These are phyloP conservation scores for Lenzites betulinus DNA, from an alignment of 768 basidiomycete species.

Conservation along the genomic window DNA sequence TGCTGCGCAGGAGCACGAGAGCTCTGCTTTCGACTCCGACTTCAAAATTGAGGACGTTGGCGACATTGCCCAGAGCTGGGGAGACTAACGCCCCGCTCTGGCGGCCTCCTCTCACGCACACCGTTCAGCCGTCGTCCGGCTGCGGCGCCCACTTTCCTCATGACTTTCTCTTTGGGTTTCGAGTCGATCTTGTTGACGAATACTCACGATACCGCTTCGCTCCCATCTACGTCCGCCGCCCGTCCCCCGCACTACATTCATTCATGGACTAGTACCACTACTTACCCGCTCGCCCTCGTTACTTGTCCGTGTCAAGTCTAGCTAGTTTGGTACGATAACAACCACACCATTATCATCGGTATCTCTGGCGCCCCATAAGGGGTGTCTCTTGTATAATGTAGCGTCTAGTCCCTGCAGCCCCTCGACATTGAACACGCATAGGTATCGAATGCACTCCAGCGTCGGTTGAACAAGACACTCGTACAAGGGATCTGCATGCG, in stretches of 20 bases:
- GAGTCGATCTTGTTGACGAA: constrained; percentile 4
- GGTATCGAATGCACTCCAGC: not conserved
- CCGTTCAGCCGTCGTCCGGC: no score
- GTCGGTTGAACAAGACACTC: not conserved
- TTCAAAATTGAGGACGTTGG: constrained; percentile 35
- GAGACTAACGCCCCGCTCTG: constrained; percentile 26
- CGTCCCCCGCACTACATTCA: not conserved
- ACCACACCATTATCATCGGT: constrained; percentile 1
- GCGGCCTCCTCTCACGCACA: not conserved
- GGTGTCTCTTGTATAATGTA: constrained; percentile 11
- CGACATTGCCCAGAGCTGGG: constrained; percentile 36
- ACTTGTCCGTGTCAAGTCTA: not conserved
- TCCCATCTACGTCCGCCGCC: not conserved
- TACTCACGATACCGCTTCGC: constrained; percentile 6
- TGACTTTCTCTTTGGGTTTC: not conserved
- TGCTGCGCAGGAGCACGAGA: constrained; percentile 2
- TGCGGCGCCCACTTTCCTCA: not conserved
- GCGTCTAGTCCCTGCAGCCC: not conserved
- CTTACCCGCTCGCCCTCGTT: not conserved
- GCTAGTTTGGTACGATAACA: not conserved
- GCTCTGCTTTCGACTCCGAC: constrained; percentile 12
- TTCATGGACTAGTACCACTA: constrained; percentile 2
- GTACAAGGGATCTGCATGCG: not conserved
- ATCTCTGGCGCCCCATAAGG: not conserved
- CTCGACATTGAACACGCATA: not conserved